Evolutionary conservation across 257 asterid genomes (phyloP).

Genomic region (Gardenia jasminoides): DNA sequence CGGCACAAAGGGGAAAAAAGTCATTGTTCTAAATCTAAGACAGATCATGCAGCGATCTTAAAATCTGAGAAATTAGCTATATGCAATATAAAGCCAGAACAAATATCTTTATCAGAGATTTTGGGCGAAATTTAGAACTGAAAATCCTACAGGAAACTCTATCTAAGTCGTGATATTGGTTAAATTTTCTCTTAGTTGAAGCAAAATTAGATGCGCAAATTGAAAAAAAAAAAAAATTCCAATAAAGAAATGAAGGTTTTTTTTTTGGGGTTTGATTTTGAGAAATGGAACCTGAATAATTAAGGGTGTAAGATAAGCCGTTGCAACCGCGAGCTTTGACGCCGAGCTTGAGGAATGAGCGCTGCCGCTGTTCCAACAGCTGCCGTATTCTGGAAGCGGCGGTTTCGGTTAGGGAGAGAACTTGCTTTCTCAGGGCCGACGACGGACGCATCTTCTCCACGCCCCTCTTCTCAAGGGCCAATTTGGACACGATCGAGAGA

Average conservation of each 20-base stretch:
- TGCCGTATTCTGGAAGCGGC: slow-evolving; percentile 80
- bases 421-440: slow-evolving; percentile 66
- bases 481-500: too few species aligned
- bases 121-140: too few species aligned
- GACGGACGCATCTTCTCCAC: slow-evolving; percentile 27
- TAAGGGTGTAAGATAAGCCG: slow-evolving; percentile 97
- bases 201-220: not conserved
- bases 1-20: too few species aligned
- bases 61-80: too few species aligned
- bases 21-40: too few species aligned
- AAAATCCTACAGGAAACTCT: too few species aligned
- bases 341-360: slow-evolving; percentile 89
- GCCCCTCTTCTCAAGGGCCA: slow-evolving; percentile 9
- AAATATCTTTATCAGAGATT: not conserved
- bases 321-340: slow-evolving; percentile 98
- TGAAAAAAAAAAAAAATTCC: not conserved
- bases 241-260: not conserved
- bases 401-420: slow-evolving; percentile 64
- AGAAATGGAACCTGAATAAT: slow-evolving; percentile 63
- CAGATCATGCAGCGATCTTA: too few species aligned
- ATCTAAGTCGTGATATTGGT: too few species aligned
- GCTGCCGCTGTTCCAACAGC: slow-evolving; percentile 77
- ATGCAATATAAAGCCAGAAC: not conserved
- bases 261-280: too few species aligned
- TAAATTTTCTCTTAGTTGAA: too few species aligned